Percentiles rank a stretch among this genome's conserved stretches.
Conservation (phyloP, 352 stramenopile species). For the Phytophthora megakarya region DNA sequence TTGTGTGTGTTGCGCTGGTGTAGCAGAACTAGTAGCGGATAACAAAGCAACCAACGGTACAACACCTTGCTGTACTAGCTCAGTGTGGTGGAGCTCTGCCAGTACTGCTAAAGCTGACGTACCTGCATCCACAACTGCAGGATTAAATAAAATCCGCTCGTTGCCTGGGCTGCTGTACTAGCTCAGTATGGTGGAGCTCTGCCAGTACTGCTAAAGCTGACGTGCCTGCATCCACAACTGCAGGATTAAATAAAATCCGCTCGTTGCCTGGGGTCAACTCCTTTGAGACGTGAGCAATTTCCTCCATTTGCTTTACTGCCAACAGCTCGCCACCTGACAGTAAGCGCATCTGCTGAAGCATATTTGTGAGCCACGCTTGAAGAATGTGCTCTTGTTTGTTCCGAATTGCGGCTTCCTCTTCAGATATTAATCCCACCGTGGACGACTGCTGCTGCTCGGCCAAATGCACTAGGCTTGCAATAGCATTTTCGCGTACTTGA, state of each 20-base stretch:
- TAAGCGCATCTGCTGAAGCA: constrained; percentile 73
- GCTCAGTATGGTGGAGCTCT: constrained; percentile 64
- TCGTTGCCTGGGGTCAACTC: constrained; percentile 81
- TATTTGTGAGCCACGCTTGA: constrained; percentile 78
- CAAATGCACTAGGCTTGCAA: constrained; percentile 70
- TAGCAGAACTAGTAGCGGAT: constrained; percentile 37
- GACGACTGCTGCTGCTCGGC: constrained; percentile 40
- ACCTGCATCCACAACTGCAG: constrained; percentile 69
- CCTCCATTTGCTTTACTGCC: constrained; percentile 79
- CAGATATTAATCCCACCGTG: not conserved
- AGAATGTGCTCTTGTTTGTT: constrained; percentile 67
- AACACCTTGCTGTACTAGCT: constrained; percentile 68
- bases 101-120: constrained; percentile 72
- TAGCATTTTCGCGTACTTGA: constrained; percentile 64
- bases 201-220: constrained; percentile 72
- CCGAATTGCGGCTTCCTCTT: constrained; percentile 25
- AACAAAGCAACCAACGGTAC: constrained; percentile 68
- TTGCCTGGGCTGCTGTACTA: constrained; percentile 71
- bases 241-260: constrained; percentile 67
- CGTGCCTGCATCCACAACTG: constrained; percentile 69
- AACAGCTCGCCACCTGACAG: constrained; percentile 65
- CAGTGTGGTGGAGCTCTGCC: constrained; percentile 62
- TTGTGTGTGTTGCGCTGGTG: constrained; percentile 43
- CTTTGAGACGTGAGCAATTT: constrained; percentile 72
- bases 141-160: constrained; percentile 73